phyloP scores from a whole-genome alignment of 805 yeast species.

The Myxozyma geophila region DNA sequence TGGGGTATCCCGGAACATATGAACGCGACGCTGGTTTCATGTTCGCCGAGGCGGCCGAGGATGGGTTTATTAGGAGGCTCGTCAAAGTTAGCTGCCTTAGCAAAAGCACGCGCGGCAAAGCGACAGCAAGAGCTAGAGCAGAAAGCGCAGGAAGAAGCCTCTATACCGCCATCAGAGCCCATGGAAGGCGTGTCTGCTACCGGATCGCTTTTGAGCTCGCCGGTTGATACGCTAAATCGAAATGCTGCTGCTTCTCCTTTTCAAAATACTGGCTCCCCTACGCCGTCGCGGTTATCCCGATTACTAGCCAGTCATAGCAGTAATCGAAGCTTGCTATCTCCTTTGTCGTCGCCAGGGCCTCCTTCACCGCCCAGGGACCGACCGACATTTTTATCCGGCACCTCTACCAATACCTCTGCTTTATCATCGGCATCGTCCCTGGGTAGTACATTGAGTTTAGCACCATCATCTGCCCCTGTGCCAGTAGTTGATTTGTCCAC shows the following conservation, averaged over 20 bases:
- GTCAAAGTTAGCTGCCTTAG: constrained; percentile 56
- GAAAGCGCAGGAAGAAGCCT: background rate
- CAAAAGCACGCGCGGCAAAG: constrained; percentile 48
- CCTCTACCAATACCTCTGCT: background rate
- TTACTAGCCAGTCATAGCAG: constrained; percentile 2
- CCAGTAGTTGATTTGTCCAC: constrained; percentile 5
- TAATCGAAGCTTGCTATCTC: background rate
- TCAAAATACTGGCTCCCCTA: background rate
- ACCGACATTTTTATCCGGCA: background rate
- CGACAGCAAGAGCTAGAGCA: constrained; percentile 20
- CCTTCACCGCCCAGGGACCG: constrained; percentile 1
- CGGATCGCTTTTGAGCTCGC: background rate
- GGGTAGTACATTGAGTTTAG: background rate
- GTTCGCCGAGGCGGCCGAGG: constrained; percentile 1
- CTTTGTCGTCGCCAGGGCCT: background rate
- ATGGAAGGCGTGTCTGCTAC: constrained; percentile 18
- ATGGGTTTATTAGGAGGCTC: constrained; percentile 33
- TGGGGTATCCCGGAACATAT: constrained; percentile 15
- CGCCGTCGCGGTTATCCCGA: constrained; percentile 9
- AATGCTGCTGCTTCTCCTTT: background rate
- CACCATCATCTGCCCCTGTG: background rate
- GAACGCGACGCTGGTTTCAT: constrained; percentile 7
- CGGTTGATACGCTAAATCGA: background rate
- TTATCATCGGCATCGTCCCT: background rate
- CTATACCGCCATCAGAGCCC: background rate